phyloP scores from a whole-genome alignment of 768 basidiomycete genomes.

The Mycena vitilis region DNA sequence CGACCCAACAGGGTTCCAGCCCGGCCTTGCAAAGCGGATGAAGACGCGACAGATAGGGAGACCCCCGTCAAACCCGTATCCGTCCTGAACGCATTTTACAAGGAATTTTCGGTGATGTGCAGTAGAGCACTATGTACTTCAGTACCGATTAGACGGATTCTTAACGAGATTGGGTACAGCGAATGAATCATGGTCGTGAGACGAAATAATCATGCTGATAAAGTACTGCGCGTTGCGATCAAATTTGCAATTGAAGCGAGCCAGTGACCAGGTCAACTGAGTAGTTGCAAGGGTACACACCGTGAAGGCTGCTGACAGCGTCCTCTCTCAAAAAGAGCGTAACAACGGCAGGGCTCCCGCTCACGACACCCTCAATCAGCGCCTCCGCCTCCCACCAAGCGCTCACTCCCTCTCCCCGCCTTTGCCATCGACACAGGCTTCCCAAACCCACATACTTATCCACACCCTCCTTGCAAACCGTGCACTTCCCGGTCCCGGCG shows the following conservation, averaged over 20 bases:
- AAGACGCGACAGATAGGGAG: too few relatives aligned
- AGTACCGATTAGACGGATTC: too few relatives aligned
- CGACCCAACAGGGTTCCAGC: too few relatives aligned
- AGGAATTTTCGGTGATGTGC: too few relatives aligned
- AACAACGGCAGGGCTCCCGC: too few relatives aligned
- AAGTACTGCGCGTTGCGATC: conserved; percentile 15
- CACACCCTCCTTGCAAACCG: neutral
- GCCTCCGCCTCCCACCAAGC: conserved; percentile 11
- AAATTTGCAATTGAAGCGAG: conserved; percentile 24
- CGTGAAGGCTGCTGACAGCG: neutral
- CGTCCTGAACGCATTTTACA: too few relatives aligned
- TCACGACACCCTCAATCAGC: neutral
- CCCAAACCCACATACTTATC: neutral
- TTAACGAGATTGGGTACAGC: too few relatives aligned
- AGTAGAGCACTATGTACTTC: too few relatives aligned
- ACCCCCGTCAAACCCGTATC: too few relatives aligned
- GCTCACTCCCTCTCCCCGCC: neutral
- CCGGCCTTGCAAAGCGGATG: too few relatives aligned
- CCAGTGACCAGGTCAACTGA: too few relatives aligned
- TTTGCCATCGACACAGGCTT: conserved; percentile 4
- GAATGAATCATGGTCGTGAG: conserved; percentile 15
- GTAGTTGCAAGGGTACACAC: neutral
- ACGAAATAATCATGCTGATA: neutral
- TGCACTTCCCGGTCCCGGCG: neutral
- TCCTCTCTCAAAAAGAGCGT: neutral